Evolutionary conservation across 2,329 filamentous ascomycete species (phyloP).

Genomic region (Zymoseptoria ardabiliae): DNA sequence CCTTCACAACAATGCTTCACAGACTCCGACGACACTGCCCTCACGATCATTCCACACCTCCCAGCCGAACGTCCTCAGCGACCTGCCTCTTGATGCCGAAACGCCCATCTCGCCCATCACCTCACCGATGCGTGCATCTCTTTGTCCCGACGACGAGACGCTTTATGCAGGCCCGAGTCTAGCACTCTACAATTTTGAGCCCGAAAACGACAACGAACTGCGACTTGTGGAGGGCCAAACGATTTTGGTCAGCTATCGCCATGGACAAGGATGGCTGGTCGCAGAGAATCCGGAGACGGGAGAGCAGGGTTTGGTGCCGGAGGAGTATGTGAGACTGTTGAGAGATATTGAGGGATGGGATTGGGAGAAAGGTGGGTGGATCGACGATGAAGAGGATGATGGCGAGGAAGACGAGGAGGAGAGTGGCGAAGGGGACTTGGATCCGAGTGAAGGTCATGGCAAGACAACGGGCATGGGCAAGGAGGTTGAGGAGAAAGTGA

Average conservation of each 20-base stretch:
- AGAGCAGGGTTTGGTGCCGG: conserved; percentile 89
- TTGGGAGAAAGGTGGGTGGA: conserved; percentile 76
- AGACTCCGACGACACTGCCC: conserved; percentile 21
- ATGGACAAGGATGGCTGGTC: conserved; percentile 95
- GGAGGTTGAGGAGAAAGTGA: background rate
- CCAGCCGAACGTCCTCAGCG: conserved; percentile 12
- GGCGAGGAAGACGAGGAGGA: conserved; percentile 11
- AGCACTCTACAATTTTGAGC: conserved; percentile 87
- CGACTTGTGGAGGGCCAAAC: conserved; percentile 90
- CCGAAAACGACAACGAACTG: conserved; percentile 94
- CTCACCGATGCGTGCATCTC: conserved; percentile 22
- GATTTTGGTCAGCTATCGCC: conserved; percentile 90
- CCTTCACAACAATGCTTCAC: background rate
- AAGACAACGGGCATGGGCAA: background rate
- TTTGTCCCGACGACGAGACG: conserved; percentile 67
- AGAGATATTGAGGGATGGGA: conserved; percentile 83
- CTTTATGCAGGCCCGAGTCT: conserved; percentile 97
- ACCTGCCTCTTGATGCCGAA: conserved; percentile 27
- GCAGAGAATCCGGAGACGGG: conserved; percentile 90
- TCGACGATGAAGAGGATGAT: conserved; percentile 26
- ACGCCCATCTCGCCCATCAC: conserved; percentile 5
- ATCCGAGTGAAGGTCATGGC: background rate
- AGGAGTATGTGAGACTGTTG: conserved; percentile 89
- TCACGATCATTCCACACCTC: conserved; percentile 20
- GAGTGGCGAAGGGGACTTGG: background rate